Evolutionary conservation across 305 asterid species (phyloP), one percentile per base, ranked within the genome.

Genomic region (Fraxinus sp.): DNA sequence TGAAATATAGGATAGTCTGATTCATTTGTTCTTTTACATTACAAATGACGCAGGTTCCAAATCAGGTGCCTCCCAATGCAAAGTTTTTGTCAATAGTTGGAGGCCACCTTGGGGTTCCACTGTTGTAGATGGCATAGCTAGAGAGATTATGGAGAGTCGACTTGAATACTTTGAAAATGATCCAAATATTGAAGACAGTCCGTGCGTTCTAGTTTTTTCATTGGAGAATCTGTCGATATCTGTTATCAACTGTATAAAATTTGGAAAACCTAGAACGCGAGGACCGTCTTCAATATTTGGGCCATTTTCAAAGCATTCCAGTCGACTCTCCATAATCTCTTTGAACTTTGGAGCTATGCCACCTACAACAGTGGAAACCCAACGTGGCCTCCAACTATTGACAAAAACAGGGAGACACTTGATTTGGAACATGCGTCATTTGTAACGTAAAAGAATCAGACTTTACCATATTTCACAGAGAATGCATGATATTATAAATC

Each of bases 341-440:
- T 93, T 95, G 85, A 94, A 95, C 36, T 83, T 82, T 1, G 98
- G 98, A 71, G 99, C 98, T 82, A 92, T 91, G 83, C 90, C 92
- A 83, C 94, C 97, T 20, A 94, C 86, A 79, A 85, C 87, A 49
- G 93, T 83, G 81, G 93, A 89, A 76, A 68, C 89, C 99, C 99
- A 95, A 80, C 97, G 97, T 85, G 97, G 94, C 39, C 75, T 89
- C 98, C 98, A 94, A 85, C 81, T 89, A 89, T 91, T 92, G 79
- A 68, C 86, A 72, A 79, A 85, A 75, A 33, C 36, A n/a, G 33
- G 33, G 33, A 32, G 33, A 84, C 89, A 62, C 82, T 85, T 49
- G 93, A 86, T 80, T 86, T 85, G 79, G 91, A 87, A 68, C 84
- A 74, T 41, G 68, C 79, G 70, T 82, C 92, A 78, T 88, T 3